Evolutionary conservation across 106 monocot genomes (phyloP), one percentile per base, ranked within the genome.

Genomic region (Acorus calamus): DNA sequence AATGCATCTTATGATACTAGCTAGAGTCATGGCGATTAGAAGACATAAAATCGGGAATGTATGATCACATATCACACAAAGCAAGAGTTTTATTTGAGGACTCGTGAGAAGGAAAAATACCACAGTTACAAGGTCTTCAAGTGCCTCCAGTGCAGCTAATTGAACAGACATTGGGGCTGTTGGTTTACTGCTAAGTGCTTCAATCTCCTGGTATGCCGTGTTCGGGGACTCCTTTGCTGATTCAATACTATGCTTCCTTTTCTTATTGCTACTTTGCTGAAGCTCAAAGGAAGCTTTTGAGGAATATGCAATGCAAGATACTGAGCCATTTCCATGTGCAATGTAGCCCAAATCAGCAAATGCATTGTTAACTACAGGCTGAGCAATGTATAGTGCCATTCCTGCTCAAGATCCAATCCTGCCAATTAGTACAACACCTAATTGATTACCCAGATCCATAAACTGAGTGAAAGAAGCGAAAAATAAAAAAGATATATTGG

Each of bases 51-150:
- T 28, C 28, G 28, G 28, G 0, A 28, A 28, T 28, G 28, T 28
- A 28, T 28, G 28, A 28, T 28, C 28, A 28, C 28, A 28, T 28
- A 28, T 28, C 28, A 28, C 28, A 28, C 28, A 28, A 28, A 28
- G 28, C 28, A 28, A 28, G 28, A 28, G 28, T 28, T 43, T 65
- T 3, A 3, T 49, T 12, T 9, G 8, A 57, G 9, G 50, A 54
- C 4, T 4, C 3, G 3, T 43, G 14, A 52, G 8, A 28, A 9
- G 68, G 53, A 56, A 5, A 53, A 78, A 63, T 79, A 96, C 96
- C 84, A 87, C 82, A 51, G 80, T 80, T 11, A 96, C 61, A 74
- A 96, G 96, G 69, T 80, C 70, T 71, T 83, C 84, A 53, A 96
- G 54, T 72, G 96, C 75, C 67, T 55, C 69, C 11, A 96, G 66